phyloP scores from a whole-genome alignment of 768 basidiomycete species.

The Boletus reticulatus region DNA sequence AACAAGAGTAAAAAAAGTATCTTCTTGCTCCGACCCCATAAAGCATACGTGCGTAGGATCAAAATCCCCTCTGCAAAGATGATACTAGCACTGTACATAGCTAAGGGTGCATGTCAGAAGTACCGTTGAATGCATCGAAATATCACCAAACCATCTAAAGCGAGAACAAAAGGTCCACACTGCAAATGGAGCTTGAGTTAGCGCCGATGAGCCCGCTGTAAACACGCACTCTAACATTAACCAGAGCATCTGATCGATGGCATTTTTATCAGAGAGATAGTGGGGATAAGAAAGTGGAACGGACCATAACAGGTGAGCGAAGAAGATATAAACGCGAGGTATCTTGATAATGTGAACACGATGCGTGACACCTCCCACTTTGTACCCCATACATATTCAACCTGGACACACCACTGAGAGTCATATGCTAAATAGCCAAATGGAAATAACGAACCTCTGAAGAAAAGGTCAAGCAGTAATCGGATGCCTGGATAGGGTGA shows the following conservation, averaged over 20 bases:
- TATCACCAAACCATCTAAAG: slow-evolving; percentile 16
- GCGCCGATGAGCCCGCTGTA: neutral
- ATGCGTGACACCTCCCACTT: slow-evolving; percentile 23
- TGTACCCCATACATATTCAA: slow-evolving; percentile 23
- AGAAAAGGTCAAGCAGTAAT: slow-evolving; percentile 25
- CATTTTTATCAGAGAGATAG: neutral
- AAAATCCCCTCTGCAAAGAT: slow-evolving; percentile 18
- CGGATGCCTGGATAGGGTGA: slow-evolving; percentile 7
- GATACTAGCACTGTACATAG: slow-evolving; percentile 12
- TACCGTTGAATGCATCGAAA: neutral
- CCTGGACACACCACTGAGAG: slow-evolving; percentile 11
- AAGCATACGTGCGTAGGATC: slow-evolving; percentile 27
- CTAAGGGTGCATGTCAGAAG: slow-evolving; percentile 8
- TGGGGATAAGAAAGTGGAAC: neutral
- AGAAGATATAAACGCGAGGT: slow-evolving; percentile 23
- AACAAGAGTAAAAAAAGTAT: slow-evolving; percentile 16
- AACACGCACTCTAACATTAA: neutral
- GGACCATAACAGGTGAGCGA: slow-evolving; percentile 18
- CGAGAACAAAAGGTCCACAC: slow-evolving; percentile 19
- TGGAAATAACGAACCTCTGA: slow-evolving; percentile 14
- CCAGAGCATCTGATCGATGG: slow-evolving; percentile 8
- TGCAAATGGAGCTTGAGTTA: slow-evolving; percentile 1
- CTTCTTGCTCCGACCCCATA: slow-evolving; percentile 21
- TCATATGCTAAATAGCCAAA: neutral
- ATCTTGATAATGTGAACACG: slow-evolving; percentile 28